These are phyloP conservation scores for Boechera divaricarpa DNA, from an alignment of 345 rosid genomes.

Conservation along the genomic window DNA sequence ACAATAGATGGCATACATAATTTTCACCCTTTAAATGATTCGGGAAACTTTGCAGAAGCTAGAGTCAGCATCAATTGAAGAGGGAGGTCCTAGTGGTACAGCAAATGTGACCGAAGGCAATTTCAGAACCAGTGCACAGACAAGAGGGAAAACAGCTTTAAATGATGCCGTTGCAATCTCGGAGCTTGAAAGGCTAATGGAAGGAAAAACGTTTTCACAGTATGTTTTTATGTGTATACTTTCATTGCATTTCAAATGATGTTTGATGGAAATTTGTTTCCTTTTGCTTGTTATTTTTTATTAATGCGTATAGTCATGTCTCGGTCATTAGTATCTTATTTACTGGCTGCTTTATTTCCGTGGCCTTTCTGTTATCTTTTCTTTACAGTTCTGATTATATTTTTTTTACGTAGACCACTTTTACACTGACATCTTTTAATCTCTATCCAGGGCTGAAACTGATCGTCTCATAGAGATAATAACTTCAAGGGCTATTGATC, in stretches of 20 bases:
- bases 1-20: slow-evolving; percentile 7
- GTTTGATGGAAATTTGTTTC: slow-evolving; percentile 28
- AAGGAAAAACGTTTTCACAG: slow-evolving; percentile 68
- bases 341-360: slow-evolving; percentile 6
- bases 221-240: slow-evolving; percentile 40
- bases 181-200: slow-evolving; percentile 76
- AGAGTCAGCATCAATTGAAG: slow-evolving; percentile 42
- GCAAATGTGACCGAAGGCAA: slow-evolving; percentile 40
- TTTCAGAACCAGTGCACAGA: slow-evolving; percentile 44
- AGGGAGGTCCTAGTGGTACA: slow-evolving; percentile 47
- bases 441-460: slow-evolving; percentile 67
- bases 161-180: slow-evolving; percentile 49
- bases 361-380: background rate
- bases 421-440: slow-evolving; percentile 35
- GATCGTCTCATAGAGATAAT: slow-evolving; percentile 65
- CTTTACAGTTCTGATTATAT: slow-evolving; percentile 10
- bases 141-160: slow-evolving; percentile 36
- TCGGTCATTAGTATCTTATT: slow-evolving; percentile 13
- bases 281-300: slow-evolving; percentile 23
- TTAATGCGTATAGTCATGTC: slow-evolving; percentile 27
- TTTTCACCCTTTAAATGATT: background rate
- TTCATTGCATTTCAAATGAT: slow-evolving; percentile 30
- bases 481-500: slow-evolving; percentile 62
- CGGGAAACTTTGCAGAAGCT: slow-evolving; percentile 34
- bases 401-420: slow-evolving; percentile 12